A percentile compares a stretch with the other conserved stretches of the same genome.
These are phyloP conservation scores for Prunus armeniaca DNA, from an alignment of 306 rosid genomes.

Conservation along the genomic window DNA sequence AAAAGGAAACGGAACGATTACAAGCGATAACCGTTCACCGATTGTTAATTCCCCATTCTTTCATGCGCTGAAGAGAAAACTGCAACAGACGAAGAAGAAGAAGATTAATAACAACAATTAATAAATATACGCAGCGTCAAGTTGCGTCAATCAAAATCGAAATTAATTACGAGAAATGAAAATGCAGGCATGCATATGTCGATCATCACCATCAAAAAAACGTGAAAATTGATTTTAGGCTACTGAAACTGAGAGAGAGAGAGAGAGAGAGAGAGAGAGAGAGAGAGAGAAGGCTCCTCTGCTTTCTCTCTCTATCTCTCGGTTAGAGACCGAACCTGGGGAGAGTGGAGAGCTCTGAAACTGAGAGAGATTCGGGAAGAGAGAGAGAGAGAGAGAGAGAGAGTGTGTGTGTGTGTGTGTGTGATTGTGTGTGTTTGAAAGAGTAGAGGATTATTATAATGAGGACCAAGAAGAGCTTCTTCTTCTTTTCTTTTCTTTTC, in stretches of 20 bases:
- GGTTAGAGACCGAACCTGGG: constrained; percentile 22
- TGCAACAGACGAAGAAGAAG: not conserved
- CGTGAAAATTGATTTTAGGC: not conserved
- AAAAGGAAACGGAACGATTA: not conserved
- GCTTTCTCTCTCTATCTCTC: not conserved
- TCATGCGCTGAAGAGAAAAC: not conserved
- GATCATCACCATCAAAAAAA: not conserved
- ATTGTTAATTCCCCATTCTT: not conserved
- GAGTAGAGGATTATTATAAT: constrained; percentile 12
- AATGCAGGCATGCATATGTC: constrained; percentile 5
- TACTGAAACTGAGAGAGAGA: not conserved
- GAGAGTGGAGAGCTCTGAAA: constrained; percentile 38
- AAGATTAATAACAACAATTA: not conserved
- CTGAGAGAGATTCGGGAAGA: constrained; percentile 36
- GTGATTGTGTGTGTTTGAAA: not conserved
- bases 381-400: constrained; percentile 26
- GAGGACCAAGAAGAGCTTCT: not conserved
- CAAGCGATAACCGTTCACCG: not conserved
- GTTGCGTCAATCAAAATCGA: constrained; percentile 1
- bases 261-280: not conserved
- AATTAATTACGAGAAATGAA: not conserved
- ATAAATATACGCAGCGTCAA: not conserved
- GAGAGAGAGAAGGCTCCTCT: not conserved
- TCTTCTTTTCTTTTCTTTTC: not conserved
- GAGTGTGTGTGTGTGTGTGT: not conserved